Percentiles rank a stretch among this genome's conserved stretches.
Conservation (phyloP, 257 asterid genomes). For the Nicotiana obtusifolia region DNA sequence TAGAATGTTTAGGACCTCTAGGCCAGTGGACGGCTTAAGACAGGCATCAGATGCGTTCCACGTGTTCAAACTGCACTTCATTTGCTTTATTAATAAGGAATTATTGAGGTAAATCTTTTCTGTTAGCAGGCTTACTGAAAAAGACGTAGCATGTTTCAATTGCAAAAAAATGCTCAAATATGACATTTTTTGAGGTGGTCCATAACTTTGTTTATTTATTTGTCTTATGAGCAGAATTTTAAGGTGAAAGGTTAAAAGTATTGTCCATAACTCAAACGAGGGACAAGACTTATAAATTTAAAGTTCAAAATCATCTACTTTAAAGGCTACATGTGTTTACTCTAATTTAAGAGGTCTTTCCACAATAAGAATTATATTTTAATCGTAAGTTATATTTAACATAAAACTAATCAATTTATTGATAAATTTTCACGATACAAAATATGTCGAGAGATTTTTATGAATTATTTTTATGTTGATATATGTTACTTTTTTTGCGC, state of each 20-base stretch:
- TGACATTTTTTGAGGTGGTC: too few relatives aligned
- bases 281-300: too few relatives aligned
- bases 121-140: neutral
- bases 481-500: neutral
- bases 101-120: neutral
- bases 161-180: too few relatives aligned
- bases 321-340: too few relatives aligned
- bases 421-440: neutral
- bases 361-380: neutral
- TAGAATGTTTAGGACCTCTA: too few relatives aligned
- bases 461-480: neutral
- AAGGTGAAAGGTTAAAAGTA: too few relatives aligned
- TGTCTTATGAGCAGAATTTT: too few relatives aligned
- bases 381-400: neutral
- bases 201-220: too few relatives aligned
- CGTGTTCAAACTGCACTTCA: neutral
- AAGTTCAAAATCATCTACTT: too few relatives aligned
- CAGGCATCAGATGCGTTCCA: conserved; percentile 6
- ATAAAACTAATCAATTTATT: neutral
- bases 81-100: neutral
- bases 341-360: neutral
- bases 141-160: neutral
- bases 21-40: neutral
- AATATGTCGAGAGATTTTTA: too few relatives aligned
- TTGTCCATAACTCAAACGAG: accelerated